Conservation (phyloP, 1,284 basidiomycete species). For the Xerocomus tenax region DNA sequence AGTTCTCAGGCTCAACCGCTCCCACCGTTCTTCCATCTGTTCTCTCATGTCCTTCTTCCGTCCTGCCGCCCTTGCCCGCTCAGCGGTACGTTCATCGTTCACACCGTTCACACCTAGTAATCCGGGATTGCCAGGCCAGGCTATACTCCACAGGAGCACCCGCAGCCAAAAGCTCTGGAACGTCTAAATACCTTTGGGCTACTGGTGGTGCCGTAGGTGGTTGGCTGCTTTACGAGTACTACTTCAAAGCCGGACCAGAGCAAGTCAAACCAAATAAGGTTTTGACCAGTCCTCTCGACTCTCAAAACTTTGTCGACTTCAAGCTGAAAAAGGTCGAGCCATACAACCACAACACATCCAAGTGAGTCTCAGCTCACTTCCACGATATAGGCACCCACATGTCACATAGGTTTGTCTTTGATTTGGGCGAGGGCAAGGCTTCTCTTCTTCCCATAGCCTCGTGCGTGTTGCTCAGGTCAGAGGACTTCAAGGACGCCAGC, state of each 20-base stretch:
- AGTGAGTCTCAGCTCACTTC: conserved; percentile 32
- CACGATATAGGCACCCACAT: background rate
- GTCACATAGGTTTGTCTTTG: conserved; percentile 66
- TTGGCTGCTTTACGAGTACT: conserved; percentile 19
- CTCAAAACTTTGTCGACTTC: conserved; percentile 69
- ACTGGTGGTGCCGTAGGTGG: conserved; percentile 27
- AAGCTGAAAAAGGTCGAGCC: conserved; percentile 76
- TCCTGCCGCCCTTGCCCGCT: conserved; percentile 33
- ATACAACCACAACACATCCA: conserved; percentile 89
- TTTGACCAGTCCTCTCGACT: conserved; percentile 60
- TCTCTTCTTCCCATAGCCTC: conserved; percentile 73
- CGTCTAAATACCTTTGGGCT: conserved; percentile 33
- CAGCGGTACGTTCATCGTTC: conserved; percentile 28
- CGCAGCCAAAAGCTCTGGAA: conserved; percentile 37
- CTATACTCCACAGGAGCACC: conserved; percentile 41
- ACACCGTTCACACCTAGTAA: background rate
- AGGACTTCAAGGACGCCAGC: conserved; percentile 63
- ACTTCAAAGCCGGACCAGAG: conserved; percentile 17
- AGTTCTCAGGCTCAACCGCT: conserved; percentile 20
- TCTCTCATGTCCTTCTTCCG: conserved; percentile 41
- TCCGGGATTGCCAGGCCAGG: conserved; percentile 25
- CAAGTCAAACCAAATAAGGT: conserved; percentile 38
- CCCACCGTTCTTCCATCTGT: background rate
- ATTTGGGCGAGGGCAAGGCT: conserved; percentile 73
- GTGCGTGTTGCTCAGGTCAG: conserved; percentile 57